Evolutionary conservation across 805 yeast species (phyloP), one percentile per base, ranked within the genome.

Genomic region (Kodamaea fukazawae): DNA sequence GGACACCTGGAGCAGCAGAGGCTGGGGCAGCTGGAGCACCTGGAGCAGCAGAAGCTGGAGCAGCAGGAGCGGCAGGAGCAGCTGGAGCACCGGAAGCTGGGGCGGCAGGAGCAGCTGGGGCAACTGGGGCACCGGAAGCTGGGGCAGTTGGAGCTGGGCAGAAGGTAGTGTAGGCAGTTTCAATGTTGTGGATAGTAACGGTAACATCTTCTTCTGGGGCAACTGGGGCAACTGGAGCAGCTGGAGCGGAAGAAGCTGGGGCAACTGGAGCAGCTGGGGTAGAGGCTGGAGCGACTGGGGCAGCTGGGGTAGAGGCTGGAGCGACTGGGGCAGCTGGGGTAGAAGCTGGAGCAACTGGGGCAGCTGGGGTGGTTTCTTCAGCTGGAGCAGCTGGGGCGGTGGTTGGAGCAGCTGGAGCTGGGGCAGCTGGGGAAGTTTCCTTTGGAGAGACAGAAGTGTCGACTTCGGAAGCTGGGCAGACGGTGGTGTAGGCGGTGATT

Each of bases 91-190:
- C 47, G 47, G 51, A 55, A 36, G 38, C 62, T 59, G 23, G 58
- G 40, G 50, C n/a, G n/a, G n/a, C 72, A 65, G 14, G 66, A 58
- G 41, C 70, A 64, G 48, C 65, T 55, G 41, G 73, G 65, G 34
- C 33, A 26, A 37, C 38, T 18, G 46, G 34, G 34, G 44, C 32
- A 32, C 32, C 35, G 13, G 42, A 33, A 38, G 44, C 40, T 29
- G 45, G 37, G 38, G 42, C 20, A 29, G 38, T 26, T 8, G 36
- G 29, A 31, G 60, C 34, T 36, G 57, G 57, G 46, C 55, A 51
- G 52, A 48, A 48, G 25, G 55, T 50, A 38, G 56, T 50, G 54
- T 46, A 46, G 14, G 39, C 45, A 34, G 57, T 51, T 12, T 34
- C 43, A 13, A 30, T 39, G 26, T 43, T 50, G 27, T 36, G 36